These are phyloP conservation scores for Populus simonii DNA, from an alignment of 345 rosid species.

Conservation along the genomic window DNA sequence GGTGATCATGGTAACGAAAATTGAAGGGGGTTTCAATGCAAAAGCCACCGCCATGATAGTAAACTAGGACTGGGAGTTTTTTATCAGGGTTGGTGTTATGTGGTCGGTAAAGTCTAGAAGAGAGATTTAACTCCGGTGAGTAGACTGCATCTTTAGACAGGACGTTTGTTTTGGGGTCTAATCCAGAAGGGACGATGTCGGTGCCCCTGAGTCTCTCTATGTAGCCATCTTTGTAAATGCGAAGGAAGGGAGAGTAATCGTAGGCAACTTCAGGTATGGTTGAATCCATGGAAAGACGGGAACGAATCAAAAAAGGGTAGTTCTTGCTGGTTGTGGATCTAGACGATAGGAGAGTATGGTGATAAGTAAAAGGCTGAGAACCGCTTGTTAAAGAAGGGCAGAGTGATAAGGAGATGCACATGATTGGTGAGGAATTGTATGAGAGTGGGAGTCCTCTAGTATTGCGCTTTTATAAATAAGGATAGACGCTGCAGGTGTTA, in stretches of 20 bases:
- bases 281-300: neutral
- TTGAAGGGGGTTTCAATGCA: constrained; percentile 18
- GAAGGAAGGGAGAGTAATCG: constrained; percentile 10
- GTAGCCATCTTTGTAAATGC: constrained; percentile 10
- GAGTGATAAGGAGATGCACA: neutral
- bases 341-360: neutral
- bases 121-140: neutral
- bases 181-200: neutral
- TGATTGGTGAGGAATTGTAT: too few relatives aligned
- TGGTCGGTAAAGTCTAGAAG: constrained; percentile 15
- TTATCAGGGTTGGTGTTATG: neutral
- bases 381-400: neutral
- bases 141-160: constrained; percentile 14
- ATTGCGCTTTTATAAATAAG: too few relatives aligned
- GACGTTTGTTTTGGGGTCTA: constrained; percentile 9
- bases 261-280: neutral
- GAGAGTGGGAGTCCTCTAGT: too few relatives aligned
- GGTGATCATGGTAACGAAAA: constrained; percentile 1
- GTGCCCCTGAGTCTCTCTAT: constrained; percentile 15
- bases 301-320: neutral
- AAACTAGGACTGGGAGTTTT: constrained; percentile 20
- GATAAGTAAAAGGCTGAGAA: too few relatives aligned
- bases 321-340: neutral
- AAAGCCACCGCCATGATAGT: constrained; percentile 27
- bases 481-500: too few relatives aligned